Evolutionary conservation across 305 asterid genomes (phyloP).

Genomic region (Salvia sclarea): DNA sequence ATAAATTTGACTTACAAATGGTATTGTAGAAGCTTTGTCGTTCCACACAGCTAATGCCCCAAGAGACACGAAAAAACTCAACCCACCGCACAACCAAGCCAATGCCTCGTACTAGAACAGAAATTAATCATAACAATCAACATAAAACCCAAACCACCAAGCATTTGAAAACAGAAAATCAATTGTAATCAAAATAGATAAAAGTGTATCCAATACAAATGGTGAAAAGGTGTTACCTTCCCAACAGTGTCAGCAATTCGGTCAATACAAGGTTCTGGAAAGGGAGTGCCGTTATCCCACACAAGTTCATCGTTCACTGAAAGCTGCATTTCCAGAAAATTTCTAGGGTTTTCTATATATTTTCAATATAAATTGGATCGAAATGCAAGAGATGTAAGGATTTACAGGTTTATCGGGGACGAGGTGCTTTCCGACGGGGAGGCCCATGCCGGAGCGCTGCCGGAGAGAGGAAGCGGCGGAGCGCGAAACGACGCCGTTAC

Average conservation of each 20-base stretch:
- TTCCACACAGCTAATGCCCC: constrained; percentile 86
- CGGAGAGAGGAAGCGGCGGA: constrained; percentile 78
- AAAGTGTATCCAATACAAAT: background rate
- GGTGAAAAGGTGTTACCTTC: constrained; percentile 50
- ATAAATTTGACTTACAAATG: constrained; percentile 63
- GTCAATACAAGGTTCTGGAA: constrained; percentile 94
- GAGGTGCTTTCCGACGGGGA: constrained; percentile 87
- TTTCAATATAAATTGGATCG: background rate
- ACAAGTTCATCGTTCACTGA: constrained; percentile 76
- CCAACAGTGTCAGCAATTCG: constrained; percentile 95
- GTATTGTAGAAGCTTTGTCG: constrained; percentile 90
- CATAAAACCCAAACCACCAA: constrained; percentile 7
- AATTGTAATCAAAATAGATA: background rate
- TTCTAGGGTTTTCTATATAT: constrained; percentile 13
- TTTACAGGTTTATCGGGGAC: constrained; percentile 89
- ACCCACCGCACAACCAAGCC: constrained; percentile 92
- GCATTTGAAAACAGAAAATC: constrained; percentile 1
- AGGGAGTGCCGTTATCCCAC: constrained; percentile 93
- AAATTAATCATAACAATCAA: constrained; percentile 17
- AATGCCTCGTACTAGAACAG: constrained; percentile 77
- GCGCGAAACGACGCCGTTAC: constrained; percentile 71
- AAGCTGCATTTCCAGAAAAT: constrained; percentile 52
- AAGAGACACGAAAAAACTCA: constrained; percentile 68
- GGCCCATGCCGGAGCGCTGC: constrained; percentile 91
- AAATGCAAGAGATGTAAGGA: background rate